phyloP scores from a whole-genome alignment of 2,329 filamentous ascomycete species.

The Mycogone perniciosa region DNA sequence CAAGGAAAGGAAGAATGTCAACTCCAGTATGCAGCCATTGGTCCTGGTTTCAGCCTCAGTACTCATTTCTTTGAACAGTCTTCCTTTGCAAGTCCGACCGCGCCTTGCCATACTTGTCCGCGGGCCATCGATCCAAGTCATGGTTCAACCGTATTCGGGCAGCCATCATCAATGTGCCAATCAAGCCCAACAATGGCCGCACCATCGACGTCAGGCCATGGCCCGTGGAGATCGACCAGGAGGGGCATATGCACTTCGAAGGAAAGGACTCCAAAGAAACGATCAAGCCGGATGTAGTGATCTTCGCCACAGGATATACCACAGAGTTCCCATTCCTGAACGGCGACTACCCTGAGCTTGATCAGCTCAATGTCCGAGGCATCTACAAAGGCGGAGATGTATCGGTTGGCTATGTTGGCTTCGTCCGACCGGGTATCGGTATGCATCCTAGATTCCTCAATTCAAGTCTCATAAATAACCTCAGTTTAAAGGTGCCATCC shows the following conservation, averaged over 20 bases:
- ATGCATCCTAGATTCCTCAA: neutral
- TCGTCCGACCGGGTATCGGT: constrained; percentile 40
- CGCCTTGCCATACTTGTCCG: constrained; percentile 38
- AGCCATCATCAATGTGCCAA: constrained; percentile 32
- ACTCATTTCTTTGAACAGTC: constrained; percentile 22
- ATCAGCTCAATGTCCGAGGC: constrained; percentile 45
- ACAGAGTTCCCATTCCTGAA: constrained; percentile 36
- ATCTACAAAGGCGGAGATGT: constrained; percentile 40
- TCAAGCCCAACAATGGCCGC: constrained; percentile 32
- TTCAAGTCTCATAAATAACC: neutral
- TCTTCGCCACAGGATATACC: constrained; percentile 43
- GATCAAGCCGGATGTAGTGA: constrained; percentile 38
- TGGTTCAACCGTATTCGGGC: constrained; percentile 30
- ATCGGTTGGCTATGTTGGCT: constrained; percentile 40
- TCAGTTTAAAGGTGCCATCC: constrained; percentile 33
- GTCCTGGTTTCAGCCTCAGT: neutral
- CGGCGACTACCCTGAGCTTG: constrained; percentile 34
- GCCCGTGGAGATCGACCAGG: constrained; percentile 32
- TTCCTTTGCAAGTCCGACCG: constrained; percentile 39
- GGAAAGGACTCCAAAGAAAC: constrained; percentile 20
- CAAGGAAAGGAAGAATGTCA: constrained; percentile 28
- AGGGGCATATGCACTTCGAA: constrained; percentile 33
- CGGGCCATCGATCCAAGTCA: constrained; percentile 27
- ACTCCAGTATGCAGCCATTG: constrained; percentile 23
- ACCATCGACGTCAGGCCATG: constrained; percentile 40